Percentiles rank a stretch among this genome's conserved stretches.
phyloP scores from a whole-genome alignment of 176 grass and related monocot genomes.

The Musa itinerans region DNA sequence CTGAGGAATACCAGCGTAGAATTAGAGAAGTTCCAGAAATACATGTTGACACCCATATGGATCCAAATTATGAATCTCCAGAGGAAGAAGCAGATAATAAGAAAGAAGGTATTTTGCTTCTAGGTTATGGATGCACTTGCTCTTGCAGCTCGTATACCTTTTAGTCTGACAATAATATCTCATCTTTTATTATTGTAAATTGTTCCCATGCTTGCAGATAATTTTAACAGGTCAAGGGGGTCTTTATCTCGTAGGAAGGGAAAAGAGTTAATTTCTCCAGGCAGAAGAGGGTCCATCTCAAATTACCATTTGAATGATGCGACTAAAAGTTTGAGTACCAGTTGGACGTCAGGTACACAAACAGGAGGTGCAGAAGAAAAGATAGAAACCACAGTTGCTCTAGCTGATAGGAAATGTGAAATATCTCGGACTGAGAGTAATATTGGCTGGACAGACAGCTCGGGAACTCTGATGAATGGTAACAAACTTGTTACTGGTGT shows the following conservation, averaged over 20 bases:
- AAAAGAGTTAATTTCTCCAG: slow-evolving; percentile 26
- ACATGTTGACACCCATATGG: slow-evolving; percentile 71
- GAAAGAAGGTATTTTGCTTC: slow-evolving; percentile 37
- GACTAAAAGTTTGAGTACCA: slow-evolving; percentile 23
- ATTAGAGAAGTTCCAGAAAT: slow-evolving; percentile 78
- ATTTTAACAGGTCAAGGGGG: slow-evolving; percentile 7
- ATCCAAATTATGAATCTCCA: slow-evolving; percentile 68
- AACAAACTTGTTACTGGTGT: slow-evolving; percentile 9
- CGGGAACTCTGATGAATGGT: slow-evolving; percentile 17
- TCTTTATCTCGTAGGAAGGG: slow-evolving; percentile 26
- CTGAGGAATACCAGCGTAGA: slow-evolving; percentile 65
- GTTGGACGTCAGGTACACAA: slow-evolving; percentile 1
- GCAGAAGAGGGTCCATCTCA: slow-evolving; percentile 23
- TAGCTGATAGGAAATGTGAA: slow-evolving; percentile 4
- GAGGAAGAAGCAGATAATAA: slow-evolving; percentile 43
- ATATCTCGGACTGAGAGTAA: slow-evolving; percentile 23
- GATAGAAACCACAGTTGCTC: slow-evolving; percentile 2
- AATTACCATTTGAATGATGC: slow-evolving; percentile 23
- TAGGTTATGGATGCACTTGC: background rate
- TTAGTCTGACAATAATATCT: slow-evolving; percentile 10
- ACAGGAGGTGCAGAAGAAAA: slow-evolving; percentile 19
- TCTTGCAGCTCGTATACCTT: slow-evolving; percentile 15
- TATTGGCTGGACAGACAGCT: slow-evolving; percentile 25
- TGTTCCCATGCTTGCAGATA: slow-evolving; percentile 32
- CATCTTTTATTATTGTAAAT: slow-evolving; percentile 10